Evolutionary conservation across 2,329 filamentous ascomycete genomes (phyloP), one percentile per base, ranked within the genome.

Genomic region (Lecanicillium sp.): DNA sequence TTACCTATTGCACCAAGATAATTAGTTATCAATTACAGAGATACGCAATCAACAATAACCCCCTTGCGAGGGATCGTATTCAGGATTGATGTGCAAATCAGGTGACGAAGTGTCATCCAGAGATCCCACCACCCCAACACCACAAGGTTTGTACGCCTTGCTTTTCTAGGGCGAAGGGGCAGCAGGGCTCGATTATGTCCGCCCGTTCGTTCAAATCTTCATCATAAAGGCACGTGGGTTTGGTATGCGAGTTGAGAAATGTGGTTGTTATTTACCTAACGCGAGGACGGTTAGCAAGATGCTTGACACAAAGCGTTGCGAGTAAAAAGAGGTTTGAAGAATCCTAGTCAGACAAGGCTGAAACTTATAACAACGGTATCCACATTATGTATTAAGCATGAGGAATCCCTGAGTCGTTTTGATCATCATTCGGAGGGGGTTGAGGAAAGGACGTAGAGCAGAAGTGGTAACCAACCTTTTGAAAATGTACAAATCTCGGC

Each of bases 191-290:
- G 67, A 70, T 78, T 79, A 78, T 81, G 78, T 81, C 78, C 78
- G 78, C 78, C 78, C 78, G 78, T 81, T 81, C 78, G 78, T 81
- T 80, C 78, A 81, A 80, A 67, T 67, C 68, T 75, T 81, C 78
- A 70, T 82, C 78, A 81, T 75, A 61, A 55, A 37, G 19, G 30
- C 45, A 47, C 44, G 20, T 33, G n/a, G 37, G 26, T 23, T 61
- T 65, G 67, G 29, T 40, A 41, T 30, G 52, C 32, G 53, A 47
- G 44, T 32, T 44, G 26, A 21, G 19, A 23, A 27, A 26, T 15
- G 15, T 27, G 15, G 11, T 30, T 24, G 42, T 19, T 30, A 55
- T 44, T 52, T 77, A 77, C 73, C 74, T 78, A 57, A 60, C 30
- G 55, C 56, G 51, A 51, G 44, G 49, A 48, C 17, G 53, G 66